Evolutionary conservation across 2,329 filamentous ascomycete species (phyloP).

Genomic region (Aspergillus sp.): DNA sequence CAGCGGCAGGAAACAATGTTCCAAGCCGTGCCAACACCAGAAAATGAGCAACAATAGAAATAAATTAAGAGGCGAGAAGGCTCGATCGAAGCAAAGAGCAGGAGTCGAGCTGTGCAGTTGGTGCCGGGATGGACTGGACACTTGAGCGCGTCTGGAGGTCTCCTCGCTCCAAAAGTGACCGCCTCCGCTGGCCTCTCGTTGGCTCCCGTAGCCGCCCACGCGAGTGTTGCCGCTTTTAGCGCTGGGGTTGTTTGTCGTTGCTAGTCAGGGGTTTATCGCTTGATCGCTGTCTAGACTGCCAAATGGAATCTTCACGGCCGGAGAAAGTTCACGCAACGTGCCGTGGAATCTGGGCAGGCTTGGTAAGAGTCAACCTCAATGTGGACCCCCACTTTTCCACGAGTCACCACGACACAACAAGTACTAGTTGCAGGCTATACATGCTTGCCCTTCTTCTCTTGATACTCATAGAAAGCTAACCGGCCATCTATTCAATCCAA

Average conservation of each 20-base stretch:
- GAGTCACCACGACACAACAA: too few species aligned
- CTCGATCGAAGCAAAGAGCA: constrained; percentile 8
- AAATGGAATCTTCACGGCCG: too few species aligned
- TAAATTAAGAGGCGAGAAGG: neutral
- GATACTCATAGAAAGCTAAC: too few species aligned
- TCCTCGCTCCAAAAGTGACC: constrained; percentile 21
- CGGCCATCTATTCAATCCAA: too few species aligned
- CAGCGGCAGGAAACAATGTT: constrained; percentile 25
- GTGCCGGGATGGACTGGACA: constrained; percentile 12
- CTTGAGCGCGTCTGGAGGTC: constrained; percentile 19
- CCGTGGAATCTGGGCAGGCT: neutral
- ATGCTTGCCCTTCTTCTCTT: too few species aligned
- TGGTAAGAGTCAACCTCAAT: too few species aligned
- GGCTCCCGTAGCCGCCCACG: constrained; percentile 23
- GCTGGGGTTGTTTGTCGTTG: constrained; percentile 16
- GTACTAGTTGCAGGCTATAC: neutral
- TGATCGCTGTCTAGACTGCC: too few species aligned
- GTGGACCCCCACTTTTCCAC: too few species aligned
- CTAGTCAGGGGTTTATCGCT: constrained; percentile 5
- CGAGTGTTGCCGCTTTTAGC: constrained; percentile 25
- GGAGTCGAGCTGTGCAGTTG: constrained; percentile 10
- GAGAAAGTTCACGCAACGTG: too few species aligned
- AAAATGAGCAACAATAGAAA: constrained; percentile 12
- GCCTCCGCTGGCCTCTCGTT: constrained; percentile 18
- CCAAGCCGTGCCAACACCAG: constrained; percentile 24